A percentile compares a stretch with the other conserved stretches of the same genome.
Conservation (phyloP, 805 yeast genomes). For the Starmerella scarabaei region DNA sequence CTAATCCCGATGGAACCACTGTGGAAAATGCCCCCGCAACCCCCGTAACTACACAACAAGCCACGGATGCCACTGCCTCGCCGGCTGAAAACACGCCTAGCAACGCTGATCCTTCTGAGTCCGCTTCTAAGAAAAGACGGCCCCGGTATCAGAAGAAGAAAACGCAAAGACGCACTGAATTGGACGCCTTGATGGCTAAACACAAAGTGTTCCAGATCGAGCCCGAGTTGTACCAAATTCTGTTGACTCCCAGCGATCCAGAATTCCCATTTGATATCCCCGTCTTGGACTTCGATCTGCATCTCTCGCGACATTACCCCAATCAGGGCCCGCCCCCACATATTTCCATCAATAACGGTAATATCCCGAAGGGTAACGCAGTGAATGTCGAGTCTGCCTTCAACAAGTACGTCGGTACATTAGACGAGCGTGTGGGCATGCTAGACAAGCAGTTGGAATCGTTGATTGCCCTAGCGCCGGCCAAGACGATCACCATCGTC, state of each 20-base stretch:
- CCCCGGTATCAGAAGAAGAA: conserved; percentile 5
- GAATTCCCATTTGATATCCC: conserved; percentile 58
- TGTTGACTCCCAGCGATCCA: conserved; percentile 47
- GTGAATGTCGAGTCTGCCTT: conserved; percentile 58
- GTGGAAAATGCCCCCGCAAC: too few species aligned
- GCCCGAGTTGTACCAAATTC: conserved; percentile 16
- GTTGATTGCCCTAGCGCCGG: conserved; percentile 46
- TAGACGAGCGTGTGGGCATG: conserved; percentile 41
- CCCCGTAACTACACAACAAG: too few species aligned
- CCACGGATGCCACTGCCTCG: too few species aligned
- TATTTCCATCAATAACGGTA: conserved; percentile 41
- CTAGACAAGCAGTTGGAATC: conserved; percentile 47
- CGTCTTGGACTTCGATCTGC: conserved; percentile 38
- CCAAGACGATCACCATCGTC: conserved; percentile 50
- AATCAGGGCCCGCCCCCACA: conserved; percentile 19
- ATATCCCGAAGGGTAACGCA: conserved; percentile 57
- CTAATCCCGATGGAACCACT: too few species aligned
- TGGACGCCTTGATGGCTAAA: conserved; percentile 12
- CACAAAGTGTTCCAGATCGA: conserved; percentile 14
- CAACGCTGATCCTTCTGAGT: too few species aligned
- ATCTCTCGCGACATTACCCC: conserved; percentile 47
- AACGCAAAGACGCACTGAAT: conserved; percentile 18
- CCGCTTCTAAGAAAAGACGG: too few species aligned
- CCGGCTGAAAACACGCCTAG: too few species aligned
- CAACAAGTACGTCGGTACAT: conserved; percentile 28